Evolutionary conservation across 441 rosid species (phyloP), one percentile per base, ranked within the genome.

Genomic region (Euphorbia schlechtendalii): DNA sequence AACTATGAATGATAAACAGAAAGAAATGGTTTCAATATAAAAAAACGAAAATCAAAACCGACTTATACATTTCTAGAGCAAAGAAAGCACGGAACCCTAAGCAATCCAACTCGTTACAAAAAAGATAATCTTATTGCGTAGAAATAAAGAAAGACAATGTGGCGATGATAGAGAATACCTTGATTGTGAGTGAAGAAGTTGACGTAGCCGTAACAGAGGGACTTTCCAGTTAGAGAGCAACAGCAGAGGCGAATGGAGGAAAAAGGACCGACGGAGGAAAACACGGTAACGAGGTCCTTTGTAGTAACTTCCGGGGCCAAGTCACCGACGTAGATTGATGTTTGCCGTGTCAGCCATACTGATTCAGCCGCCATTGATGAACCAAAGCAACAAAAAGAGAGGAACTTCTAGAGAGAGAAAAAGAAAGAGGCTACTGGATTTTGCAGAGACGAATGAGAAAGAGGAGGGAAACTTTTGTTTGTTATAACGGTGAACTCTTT

Each of bases 261-360:
- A 40, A 80, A 9, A 56, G 71, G 73, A 5, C 73, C 76, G 6
- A 67, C 28, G 13, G 8, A 40, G 20, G 51, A 12, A 73, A 84
- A 82, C 45, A 56, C 73, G 2, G 28, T 52, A 4, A 24, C 0
- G 63, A 82, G 79, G 59, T 84, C 83, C 9, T 14, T 10, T 69
- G 75, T 78, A 6, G 74, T 74, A n/a, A 76, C 78, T n/a, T 61
- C 72, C 0, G 81, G 76, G 75, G 74, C 71, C 61, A 84, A 77
- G 62, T 82, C 86, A 30, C 89, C 86, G 14, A 82, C 86, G 75
- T 84, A 82, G 6, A 82, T 72, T 3, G 86, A 77, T 17, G 64
- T 45, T 36, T 55, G 56, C 20, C 51, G 75, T 46, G 20, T 12
- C 34, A 25, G 25, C 6, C n/a, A 2, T 28, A 8, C 20, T 48